Conservation (phyloP, 345 rosid genomes). For the Boechera retrofracta region DNA sequence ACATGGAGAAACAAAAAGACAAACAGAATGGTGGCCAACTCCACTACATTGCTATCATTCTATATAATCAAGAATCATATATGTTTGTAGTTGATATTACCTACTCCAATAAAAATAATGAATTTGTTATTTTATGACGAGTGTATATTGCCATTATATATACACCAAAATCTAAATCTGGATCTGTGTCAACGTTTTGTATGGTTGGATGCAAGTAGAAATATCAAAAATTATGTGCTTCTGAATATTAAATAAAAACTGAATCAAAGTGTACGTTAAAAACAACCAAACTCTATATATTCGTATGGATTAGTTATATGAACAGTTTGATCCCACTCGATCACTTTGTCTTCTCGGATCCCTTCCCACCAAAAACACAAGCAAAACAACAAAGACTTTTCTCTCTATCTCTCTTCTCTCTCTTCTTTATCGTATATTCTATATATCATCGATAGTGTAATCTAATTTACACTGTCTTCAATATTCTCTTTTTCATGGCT, state of each 20-base stretch:
- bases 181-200: slow-evolving; percentile 45
- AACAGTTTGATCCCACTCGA: slow-evolving; percentile 27
- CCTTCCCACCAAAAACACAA: slow-evolving; percentile 43
- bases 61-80: slow-evolving; percentile 12
- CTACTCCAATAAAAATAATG: slow-evolving; percentile 31
- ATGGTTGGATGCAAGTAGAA: slow-evolving; percentile 31
- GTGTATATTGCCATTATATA: slow-evolving; percentile 31
- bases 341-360: slow-evolving; percentile 37
- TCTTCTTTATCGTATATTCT: slow-evolving; percentile 13
- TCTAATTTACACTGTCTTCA: slow-evolving; percentile 19
- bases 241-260: background rate
- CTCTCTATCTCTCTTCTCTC: slow-evolving; percentile 33
- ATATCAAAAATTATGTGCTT: background rate
- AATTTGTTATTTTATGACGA: slow-evolving; percentile 1
- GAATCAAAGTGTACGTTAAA: background rate
- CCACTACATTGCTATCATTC: slow-evolving; percentile 23
- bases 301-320: slow-evolving; percentile 28
- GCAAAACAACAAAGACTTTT: slow-evolving; percentile 32
- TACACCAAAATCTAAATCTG: slow-evolving; percentile 48
- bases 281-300: slow-evolving; percentile 1
- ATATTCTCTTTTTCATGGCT: slow-evolving; percentile 55
- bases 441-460: slow-evolving; percentile 23
- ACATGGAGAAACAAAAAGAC: slow-evolving; percentile 19
- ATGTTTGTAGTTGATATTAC: slow-evolving; percentile 32
- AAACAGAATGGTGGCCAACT: slow-evolving; percentile 40